Percentiles rank a stretch among this genome's conserved stretches.
These are phyloP conservation scores for Pythium biforme DNA, from an alignment of 352 stramenopile species.

Conservation along the genomic window DNA sequence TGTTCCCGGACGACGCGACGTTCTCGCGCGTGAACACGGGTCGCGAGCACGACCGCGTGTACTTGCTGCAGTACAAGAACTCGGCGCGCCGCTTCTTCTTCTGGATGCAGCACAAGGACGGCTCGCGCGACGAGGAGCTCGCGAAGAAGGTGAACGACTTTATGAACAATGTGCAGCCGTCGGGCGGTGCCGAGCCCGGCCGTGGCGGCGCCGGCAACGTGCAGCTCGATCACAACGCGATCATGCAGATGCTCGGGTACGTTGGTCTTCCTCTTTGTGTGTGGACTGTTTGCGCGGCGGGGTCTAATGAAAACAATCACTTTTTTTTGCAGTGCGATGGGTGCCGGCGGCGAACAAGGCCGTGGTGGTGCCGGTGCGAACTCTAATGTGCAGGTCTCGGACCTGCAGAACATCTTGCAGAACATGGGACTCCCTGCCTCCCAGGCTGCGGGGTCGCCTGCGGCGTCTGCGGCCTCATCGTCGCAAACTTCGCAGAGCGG, in stretches of 20 bases:
- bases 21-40: constrained; percentile 90
- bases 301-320: background rate
- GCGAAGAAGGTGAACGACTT: constrained; percentile 87
- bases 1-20: constrained; percentile 89
- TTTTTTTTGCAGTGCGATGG: constrained; percentile 51
- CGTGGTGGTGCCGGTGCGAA: constrained; percentile 33
- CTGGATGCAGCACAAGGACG: constrained; percentile 94
- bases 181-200: constrained; percentile 31
- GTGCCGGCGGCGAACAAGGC: constrained; percentile 64
- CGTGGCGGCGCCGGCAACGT: constrained; percentile 52
- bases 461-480: constrained; percentile 71
- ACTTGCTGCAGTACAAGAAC: constrained; percentile 92
- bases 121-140: constrained; percentile 82
- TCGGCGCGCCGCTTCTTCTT: constrained; percentile 92
- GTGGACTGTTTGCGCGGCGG: background rate
- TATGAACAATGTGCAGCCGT: constrained; percentile 82
- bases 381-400: constrained; percentile 74
- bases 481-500: constrained; percentile 71
- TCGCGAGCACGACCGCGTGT: constrained; percentile 82
- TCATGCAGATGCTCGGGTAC: constrained; percentile 90
- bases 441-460: constrained; percentile 66
- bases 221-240: constrained; percentile 87
- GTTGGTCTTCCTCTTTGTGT: background rate
- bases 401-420: constrained; percentile 86
- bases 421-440: constrained; percentile 82